phyloP scores from a whole-genome alignment of 2,329 filamentous ascomycete genomes.

The Xylariaceae sp. region DNA sequence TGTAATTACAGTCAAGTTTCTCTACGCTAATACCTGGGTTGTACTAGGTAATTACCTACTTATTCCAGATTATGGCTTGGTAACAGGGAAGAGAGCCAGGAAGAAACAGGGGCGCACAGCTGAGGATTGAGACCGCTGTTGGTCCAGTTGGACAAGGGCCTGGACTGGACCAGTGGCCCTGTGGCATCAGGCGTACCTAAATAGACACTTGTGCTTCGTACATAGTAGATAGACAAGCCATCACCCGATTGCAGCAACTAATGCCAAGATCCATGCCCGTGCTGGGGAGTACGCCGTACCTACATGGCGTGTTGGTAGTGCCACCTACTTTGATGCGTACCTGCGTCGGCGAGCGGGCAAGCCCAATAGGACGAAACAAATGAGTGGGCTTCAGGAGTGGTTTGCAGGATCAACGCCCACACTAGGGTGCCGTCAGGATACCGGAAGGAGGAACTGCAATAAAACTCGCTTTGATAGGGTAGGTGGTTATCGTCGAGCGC shows the following conservation, averaged over 20 bases:
- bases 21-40: not conserved
- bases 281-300: not conserved
- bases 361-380: slow-evolving; percentile 12
- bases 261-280: slow-evolving; percentile 7
- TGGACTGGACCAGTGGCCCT: not conserved
- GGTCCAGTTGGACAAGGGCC: slow-evolving; percentile 4
- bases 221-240: too few species aligned
- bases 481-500: too few species aligned
- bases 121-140: slow-evolving; percentile 1
- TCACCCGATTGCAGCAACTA: not conserved
- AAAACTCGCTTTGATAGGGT: too few species aligned
- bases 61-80: slow-evolving; percentile 1
- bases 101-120: not conserved
- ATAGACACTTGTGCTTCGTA: too few species aligned
- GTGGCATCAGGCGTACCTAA: too few species aligned
- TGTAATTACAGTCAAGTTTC: too few species aligned
- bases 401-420: slow-evolving; percentile 16
- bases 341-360: slow-evolving; percentile 28
- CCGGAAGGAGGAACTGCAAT: too few species aligned
- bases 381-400: slow-evolving; percentile 14
- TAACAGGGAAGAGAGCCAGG: slow-evolving; percentile 20
- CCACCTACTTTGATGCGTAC: slow-evolving; percentile 14
- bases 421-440: too few species aligned
- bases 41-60: not conserved
- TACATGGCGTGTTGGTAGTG: too few species aligned